Percentiles rank a stretch among this genome's conserved stretches.
phyloP scores from a whole-genome alignment of 164 flowering plant genomes.

The Piper betle region DNA sequence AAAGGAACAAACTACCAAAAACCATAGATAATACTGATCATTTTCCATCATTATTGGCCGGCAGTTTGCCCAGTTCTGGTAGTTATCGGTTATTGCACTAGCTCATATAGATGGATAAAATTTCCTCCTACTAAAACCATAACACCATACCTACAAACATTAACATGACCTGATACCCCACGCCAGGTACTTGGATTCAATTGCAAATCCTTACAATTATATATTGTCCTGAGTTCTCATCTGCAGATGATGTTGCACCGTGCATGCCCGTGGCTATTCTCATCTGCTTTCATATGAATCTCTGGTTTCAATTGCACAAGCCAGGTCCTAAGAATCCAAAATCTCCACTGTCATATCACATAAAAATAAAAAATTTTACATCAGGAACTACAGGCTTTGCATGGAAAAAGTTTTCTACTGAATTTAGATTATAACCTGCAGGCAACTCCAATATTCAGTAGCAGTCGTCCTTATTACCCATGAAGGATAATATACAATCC shows the following conservation, averaged over 20 bases:
- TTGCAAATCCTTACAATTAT: constrained; percentile 11
- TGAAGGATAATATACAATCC: too few species aligned
- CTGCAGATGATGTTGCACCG: constrained; percentile 12
- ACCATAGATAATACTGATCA: too few species aligned
- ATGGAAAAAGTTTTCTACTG: constrained; percentile 56
- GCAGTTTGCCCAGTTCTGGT: too few species aligned
- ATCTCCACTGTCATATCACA: neutral
- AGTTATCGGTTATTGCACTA: too few species aligned
- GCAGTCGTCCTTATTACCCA: constrained; percentile 62
- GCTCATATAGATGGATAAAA: too few species aligned
- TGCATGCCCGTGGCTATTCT: constrained; percentile 7
- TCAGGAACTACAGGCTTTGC: constrained; percentile 33
- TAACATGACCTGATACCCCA: too few species aligned
- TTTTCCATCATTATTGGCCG: too few species aligned
- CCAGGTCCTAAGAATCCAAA: neutral
- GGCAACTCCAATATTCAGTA: constrained; percentile 82
- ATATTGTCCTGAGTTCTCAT: constrained; percentile 10
- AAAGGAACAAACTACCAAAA: too few species aligned
- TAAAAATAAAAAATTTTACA: neutral
- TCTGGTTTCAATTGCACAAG: neutral
- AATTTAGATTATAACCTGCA: constrained; percentile 41
- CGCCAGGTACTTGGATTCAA: too few species aligned
- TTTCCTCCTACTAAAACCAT: neutral
- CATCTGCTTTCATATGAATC: neutral
- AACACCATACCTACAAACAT: neutral